These are phyloP conservation scores for Zelonia costaricensis DNA, from an alignment of 208 protist genomes.

Conservation along the genomic window DNA sequence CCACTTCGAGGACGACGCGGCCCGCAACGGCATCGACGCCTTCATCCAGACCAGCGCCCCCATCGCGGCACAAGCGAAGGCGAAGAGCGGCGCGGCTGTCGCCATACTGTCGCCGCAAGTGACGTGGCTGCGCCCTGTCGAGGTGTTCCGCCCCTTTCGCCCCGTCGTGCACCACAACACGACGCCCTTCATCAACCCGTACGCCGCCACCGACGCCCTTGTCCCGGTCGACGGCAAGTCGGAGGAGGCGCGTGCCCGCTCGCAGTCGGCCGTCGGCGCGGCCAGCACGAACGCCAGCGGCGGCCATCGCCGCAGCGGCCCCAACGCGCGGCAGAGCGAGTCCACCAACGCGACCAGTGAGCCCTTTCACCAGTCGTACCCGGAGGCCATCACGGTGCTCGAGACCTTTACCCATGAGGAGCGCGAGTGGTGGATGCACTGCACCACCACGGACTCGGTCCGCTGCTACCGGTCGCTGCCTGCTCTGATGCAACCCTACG, in stretches of 20 bases:
- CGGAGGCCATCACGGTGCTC: conserved; percentile 70
- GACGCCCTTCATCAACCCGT: conserved; percentile 82
- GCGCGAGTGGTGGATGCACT: conserved; percentile 30
- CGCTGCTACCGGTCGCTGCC: conserved; percentile 64
- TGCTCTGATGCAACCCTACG: conserved; percentile 78
- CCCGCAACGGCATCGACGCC: conserved; percentile 4
- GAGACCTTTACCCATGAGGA: conserved; percentile 55
- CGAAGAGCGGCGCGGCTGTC: not conserved
- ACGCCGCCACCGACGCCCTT: conserved; percentile 39
- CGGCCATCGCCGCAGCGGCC: conserved; percentile 3
- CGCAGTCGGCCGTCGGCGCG: conserved; percentile 2
- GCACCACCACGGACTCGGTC: conserved; percentile 37
- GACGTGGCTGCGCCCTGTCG: conserved; percentile 67
- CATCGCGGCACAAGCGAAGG: not conserved
- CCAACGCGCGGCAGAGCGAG: conserved; percentile 3
- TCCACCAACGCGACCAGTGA: conserved; percentile 15
- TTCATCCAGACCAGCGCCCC: conserved; percentile 17
- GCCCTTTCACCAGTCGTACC: conserved; percentile 63
- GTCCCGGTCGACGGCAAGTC: conserved; percentile 35
- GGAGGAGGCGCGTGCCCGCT: conserved; percentile 34
- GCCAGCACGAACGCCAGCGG: not conserved
- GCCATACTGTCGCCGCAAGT: conserved; percentile 22
- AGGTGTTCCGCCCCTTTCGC: conserved; percentile 85
- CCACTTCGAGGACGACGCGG: conserved; percentile 16
- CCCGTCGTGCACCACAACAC: conserved; percentile 87